A percentile compares a stretch with the other conserved stretches of the same genome.
These are phyloP conservation scores for Myxozyma lipomycoides DNA, from an alignment of 805 yeast species.

Conservation along the genomic window DNA sequence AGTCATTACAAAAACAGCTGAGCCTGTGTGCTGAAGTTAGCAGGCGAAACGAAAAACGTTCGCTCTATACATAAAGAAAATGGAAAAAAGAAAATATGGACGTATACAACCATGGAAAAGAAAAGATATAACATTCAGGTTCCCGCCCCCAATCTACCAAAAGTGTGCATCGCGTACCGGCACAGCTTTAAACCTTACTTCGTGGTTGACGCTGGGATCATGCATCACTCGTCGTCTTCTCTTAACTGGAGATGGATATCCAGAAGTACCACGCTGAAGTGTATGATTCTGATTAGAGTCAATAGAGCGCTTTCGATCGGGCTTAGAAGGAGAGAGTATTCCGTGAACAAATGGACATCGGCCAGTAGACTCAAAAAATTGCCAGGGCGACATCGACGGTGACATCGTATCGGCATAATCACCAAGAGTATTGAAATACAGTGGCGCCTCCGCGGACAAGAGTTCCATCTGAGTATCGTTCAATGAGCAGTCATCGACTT, in stretches of 20 bases:
- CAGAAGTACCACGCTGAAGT: not conserved
- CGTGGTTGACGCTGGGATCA: no score
- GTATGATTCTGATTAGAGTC: not conserved
- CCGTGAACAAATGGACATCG: not conserved
- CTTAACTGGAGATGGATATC: not conserved
- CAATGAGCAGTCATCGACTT: not conserved
- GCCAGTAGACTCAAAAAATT: not conserved
- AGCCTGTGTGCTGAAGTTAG: no score
- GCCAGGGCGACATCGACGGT: not conserved
- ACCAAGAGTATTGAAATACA: not conserved
- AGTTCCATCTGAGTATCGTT: not conserved
- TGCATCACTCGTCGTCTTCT: not conserved
- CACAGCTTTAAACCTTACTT: no score
- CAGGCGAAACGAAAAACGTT: no score
- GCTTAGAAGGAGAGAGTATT: not conserved
- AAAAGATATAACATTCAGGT: no score
- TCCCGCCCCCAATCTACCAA: no score
- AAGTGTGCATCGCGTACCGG: no score
- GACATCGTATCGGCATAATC: not conserved
- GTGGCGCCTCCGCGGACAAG: not conserved
- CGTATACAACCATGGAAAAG: no score
- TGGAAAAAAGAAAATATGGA: no score
- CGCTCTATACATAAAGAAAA: no score
- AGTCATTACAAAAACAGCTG: no score
- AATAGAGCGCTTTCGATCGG: not conserved